Evolutionary conservation across 768 basidiomycete genomes (phyloP).

Genomic region (Phanerodontia chrysosporium): DNA sequence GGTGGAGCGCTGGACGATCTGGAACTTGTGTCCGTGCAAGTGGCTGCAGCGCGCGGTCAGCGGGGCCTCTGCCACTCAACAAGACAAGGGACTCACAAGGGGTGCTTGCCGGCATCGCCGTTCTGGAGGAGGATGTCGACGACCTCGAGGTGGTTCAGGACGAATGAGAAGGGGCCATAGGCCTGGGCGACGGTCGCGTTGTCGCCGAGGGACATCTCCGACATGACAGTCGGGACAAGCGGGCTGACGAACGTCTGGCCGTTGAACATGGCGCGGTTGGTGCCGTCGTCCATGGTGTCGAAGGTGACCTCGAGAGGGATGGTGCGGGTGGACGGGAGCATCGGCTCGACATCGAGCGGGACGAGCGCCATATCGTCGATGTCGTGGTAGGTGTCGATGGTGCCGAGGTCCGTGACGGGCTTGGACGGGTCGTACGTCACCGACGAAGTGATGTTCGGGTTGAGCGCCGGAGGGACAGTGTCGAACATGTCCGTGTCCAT

Average conservation of each 20-base stretch:
- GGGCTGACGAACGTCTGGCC: slow-evolving; percentile 64
- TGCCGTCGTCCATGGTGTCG: slow-evolving; percentile 82
- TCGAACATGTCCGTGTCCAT: slow-evolving; percentile 94
- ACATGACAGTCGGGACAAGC: slow-evolving; percentile 72
- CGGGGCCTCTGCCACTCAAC: background rate
- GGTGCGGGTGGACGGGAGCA: slow-evolving; percentile 48
- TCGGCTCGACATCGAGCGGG: slow-evolving; percentile 51
- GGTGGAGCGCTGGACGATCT: slow-evolving; percentile 67
- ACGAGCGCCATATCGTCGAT: slow-evolving; percentile 67
- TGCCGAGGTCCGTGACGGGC: slow-evolving; percentile 47
- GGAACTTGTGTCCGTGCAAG: slow-evolving; percentile 84
- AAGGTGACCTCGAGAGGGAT: slow-evolving; percentile 73
- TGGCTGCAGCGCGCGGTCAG: slow-evolving; percentile 49
- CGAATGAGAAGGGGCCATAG: slow-evolving; percentile 78
- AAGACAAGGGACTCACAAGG: slow-evolving; percentile 53
- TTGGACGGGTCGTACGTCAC: slow-evolving; percentile 66
- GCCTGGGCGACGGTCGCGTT: slow-evolving; percentile 63
- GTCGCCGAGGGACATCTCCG: slow-evolving; percentile 67
- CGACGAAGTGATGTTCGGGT: slow-evolving; percentile 80
- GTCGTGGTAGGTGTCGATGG: slow-evolving; percentile 53
- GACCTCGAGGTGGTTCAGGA: slow-evolving; percentile 70
- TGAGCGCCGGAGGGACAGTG: slow-evolving; percentile 60
- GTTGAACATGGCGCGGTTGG: slow-evolving; percentile 77
- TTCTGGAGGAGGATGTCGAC: slow-evolving; percentile 78
- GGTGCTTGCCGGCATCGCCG: slow-evolving; percentile 70